These are phyloP conservation scores for Termitomyces heimii DNA, from an alignment of 768 basidiomycete species.

Conservation along the genomic window DNA sequence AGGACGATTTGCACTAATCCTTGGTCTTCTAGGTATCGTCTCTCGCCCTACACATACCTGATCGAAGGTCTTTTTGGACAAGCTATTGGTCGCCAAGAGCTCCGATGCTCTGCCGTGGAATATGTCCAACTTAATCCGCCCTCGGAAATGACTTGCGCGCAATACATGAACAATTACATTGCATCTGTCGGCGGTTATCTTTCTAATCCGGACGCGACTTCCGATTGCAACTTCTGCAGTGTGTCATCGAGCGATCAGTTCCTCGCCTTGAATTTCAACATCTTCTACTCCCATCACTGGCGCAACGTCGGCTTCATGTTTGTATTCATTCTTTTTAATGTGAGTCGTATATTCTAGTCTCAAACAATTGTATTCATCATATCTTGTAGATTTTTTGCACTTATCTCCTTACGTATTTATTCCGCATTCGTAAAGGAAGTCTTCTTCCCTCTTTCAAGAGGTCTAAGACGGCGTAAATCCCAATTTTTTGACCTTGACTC, in stretches of 20 bases:
- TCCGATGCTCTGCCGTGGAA: conserved; percentile 49
- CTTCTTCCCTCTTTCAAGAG: conserved; percentile 22
- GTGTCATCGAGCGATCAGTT: conserved; percentile 55
- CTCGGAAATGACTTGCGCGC: conserved; percentile 42
- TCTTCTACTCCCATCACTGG: conserved; percentile 49
- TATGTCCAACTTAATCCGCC: conserved; percentile 48
- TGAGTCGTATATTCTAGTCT: conserved; percentile 20
- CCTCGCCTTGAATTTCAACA: conserved; percentile 45
- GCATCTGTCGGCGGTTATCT: conserved; percentile 48
- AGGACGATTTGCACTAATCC: no score
- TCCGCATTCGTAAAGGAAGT: conserved; percentile 36
- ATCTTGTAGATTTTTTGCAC: conserved; percentile 30
- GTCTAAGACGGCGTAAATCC: conserved; percentile 8
- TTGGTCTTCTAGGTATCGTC: conserved; percentile 20
- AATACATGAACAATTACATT: conserved; percentile 49
- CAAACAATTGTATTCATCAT: neutral
- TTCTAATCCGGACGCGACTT: conserved; percentile 43
- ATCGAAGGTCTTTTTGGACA: conserved; percentile 37
- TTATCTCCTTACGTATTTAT: conserved; percentile 44
- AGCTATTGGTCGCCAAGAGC: conserved; percentile 34
- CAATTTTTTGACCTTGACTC: neutral
- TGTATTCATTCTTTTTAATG: conserved; percentile 44
- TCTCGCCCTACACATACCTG: conserved; percentile 52
- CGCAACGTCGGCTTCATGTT: conserved; percentile 48
- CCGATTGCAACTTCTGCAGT: conserved; percentile 56